Percentiles rank a stretch among this genome's conserved stretches.
Evolutionary conservation across 208 protist species (phyloP).

Genomic region (Naegleria gruberi): DNA sequence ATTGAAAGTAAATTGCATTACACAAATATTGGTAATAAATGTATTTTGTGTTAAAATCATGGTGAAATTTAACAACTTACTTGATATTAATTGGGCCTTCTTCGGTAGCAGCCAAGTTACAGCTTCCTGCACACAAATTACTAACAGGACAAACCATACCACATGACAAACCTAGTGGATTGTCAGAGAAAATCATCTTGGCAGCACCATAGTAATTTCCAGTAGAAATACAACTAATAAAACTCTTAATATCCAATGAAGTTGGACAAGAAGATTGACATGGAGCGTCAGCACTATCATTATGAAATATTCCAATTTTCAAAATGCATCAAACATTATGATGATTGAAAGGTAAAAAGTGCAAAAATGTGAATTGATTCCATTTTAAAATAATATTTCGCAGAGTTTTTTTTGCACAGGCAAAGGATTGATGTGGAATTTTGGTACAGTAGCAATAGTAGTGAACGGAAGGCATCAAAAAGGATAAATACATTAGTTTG

Average conservation of each 20-base stretch:
- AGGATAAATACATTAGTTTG: no score
- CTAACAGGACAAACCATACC: conserved; percentile 67
- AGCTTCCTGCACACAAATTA: conserved; percentile 61
- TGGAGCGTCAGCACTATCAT: conserved; percentile 52
- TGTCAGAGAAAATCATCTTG: conserved; percentile 67
- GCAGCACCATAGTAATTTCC: conserved; percentile 68
- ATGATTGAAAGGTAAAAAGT: no score
- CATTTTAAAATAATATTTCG: no score
- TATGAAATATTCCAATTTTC: no score
- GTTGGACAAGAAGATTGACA: conserved; percentile 60
- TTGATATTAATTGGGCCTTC: conserved; percentile 55
- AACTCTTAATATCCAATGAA: conserved; percentile 53
- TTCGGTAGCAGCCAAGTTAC: conserved; percentile 58
- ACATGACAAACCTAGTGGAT: conserved; percentile 62
- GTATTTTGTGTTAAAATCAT: background rate
- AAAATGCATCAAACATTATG: no score
- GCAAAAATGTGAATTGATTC: no score
- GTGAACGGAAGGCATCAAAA: no score
- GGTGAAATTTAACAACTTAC: background rate
- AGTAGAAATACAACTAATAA: conserved; percentile 51
- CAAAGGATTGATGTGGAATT: no score
- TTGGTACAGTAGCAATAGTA: no score
- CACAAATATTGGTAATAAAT: no score
- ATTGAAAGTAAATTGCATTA: no score
- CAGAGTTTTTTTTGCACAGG: no score